Evolutionary conservation across 257 asterid genomes (phyloP).

Genomic region (Solanum bulbocastanum): DNA sequence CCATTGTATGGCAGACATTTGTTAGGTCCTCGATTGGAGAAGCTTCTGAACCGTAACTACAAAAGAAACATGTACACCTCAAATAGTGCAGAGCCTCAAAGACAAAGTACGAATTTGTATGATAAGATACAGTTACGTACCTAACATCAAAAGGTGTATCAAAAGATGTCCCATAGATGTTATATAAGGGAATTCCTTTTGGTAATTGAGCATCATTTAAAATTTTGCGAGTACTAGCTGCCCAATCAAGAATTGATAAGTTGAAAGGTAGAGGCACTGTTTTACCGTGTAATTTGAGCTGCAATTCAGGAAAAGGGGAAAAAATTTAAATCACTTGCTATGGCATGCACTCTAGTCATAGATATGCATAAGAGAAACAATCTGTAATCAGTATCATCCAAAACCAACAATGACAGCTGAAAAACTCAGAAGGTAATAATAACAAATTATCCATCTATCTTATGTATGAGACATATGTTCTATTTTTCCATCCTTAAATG

Average conservation of each 20-base stretch:
- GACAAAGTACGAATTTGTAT: background rate
- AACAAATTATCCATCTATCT: background rate
- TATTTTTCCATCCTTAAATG: background rate
- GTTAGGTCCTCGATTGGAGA: constrained; percentile 59
- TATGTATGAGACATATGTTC: background rate
- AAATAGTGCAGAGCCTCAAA: background rate
- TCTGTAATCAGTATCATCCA: background rate
- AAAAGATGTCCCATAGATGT: constrained; percentile 68
- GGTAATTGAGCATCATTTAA: constrained; percentile 51
- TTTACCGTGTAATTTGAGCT: constrained; percentile 59
- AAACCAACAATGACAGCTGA: background rate
- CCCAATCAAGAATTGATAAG: constrained; percentile 56
- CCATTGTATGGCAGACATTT: constrained; percentile 66
- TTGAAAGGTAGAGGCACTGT: constrained; percentile 67
- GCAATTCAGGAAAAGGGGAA: constrained; percentile 9
- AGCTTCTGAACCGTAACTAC: constrained; percentile 83
- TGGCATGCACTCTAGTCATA: background rate
- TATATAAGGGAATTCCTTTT: constrained; percentile 60
- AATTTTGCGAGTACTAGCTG: constrained; percentile 58
- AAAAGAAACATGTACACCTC: constrained; percentile 3
- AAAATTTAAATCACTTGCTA: background rate
- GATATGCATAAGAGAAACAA: background rate
- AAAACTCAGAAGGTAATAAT: background rate
- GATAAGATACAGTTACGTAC: constrained; percentile 25
- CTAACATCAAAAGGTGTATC: constrained; percentile 90